Evolutionary conservation across 352 stramenopile genomes (phyloP), one percentile per base, ranked within the genome.

Genomic region (Globisporangium takayamanum): DNA sequence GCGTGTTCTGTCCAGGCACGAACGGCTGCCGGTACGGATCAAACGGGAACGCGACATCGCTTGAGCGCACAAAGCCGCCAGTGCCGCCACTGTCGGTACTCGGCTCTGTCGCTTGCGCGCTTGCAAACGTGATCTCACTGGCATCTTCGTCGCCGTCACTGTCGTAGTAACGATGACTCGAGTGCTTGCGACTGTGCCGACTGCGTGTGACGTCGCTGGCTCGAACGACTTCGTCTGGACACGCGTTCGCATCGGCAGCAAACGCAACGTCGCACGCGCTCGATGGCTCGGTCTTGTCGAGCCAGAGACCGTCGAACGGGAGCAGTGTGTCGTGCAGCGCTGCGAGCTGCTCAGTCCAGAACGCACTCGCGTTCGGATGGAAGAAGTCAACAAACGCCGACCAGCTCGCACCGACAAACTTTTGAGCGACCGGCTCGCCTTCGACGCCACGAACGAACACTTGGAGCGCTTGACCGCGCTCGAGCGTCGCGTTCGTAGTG

Each of bases 301-400:
- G 66, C 88, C 87, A 96, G 30, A 96, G 59, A 0, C 88, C 87
- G 53, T 96, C 87, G 11, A 89, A 93, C 15, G 71, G 68, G 20
- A 89, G 60, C 16, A 87, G 49, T 45, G 75, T 68, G 14, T 84
- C 62, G 59, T 91, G 71, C 30, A 92, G 93, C 3, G 57, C 65
- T 0, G 64, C 49, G 3, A 95, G 60, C 55, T 92, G 78, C n/a
- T 88, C 67, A 3, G 67, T 59, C 80, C 87, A 96, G 47, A 77
- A 96, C 0, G 44, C 45, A 8, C 71, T 76, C 39, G 88, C 73
- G 49, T 88, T 73, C 3, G 88, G 85, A 33, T 95, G 77, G 42
- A 91, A 90, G 44, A 95, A 96, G 37, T 96, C 88, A 5, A 94
- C 73, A 57, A 93, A 94, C 11, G 72, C 70, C 6, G 82, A 81